Base-by-base conservation (phyloP, 768 basidiomycete genomes). In the Calocybe cyanea region DNA sequence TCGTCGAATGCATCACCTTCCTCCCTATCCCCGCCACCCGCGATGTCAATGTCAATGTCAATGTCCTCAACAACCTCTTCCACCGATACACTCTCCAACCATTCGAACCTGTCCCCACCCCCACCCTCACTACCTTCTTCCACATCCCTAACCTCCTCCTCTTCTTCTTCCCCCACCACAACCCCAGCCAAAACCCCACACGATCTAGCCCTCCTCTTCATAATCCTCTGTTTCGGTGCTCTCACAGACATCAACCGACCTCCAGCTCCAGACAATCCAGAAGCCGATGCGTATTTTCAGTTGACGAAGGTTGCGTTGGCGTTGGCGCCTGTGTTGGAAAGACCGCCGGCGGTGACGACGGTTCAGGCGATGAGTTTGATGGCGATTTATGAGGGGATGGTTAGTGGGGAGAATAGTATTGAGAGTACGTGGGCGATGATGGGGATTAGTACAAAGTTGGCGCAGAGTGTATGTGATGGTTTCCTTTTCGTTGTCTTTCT, bases 301-400 rank as follows among this genome's bases (percentile, higher is more conserved):
- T 67, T 88, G 21, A 75, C 82, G 5, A 77, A 84, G 45, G 83
- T 80, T 1, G 76, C 84, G 17, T 56, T 89, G 56, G 79, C 75
- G 28, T 59, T 87, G 19, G 81, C 85, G 53, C 83, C 83, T 1
- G 76, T 87, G 2, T 55, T 86, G 44, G 85, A 87, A 42, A 69
- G 83, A 5, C 81, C 86, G 0, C 85, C 86, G 0, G 78, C 78
- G n/a, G 79, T 87, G 2, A 68, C 80, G 17, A 87, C 84, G 0
- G 75, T 87, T 7, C 85, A 87, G 60, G 72, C 81, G 0, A 57
- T 88, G 35, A 73, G 78, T 10, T 57, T 87, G 45, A 78, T 88
- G 70, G 83, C 74, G 1, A 85, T 88, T 40, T 87, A 82, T 49
- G 77, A 86, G 58, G 85, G 85, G 0, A 54, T 87, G 31, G 75